Conservation (phyloP, 306 rosid species). For the Cicer pinnatifidum region DNA sequence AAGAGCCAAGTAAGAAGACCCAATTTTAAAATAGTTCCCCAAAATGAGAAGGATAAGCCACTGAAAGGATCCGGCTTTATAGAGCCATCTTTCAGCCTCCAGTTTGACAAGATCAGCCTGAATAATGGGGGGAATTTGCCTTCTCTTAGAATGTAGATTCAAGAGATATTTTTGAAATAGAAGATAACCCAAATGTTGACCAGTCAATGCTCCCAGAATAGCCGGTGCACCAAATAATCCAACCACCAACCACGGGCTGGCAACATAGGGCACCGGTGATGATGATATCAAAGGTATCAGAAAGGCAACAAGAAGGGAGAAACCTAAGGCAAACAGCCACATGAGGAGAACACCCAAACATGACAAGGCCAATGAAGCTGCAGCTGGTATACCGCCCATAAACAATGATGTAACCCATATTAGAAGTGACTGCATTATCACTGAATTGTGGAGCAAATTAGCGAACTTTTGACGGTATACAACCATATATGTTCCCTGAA, state of each 20-base stretch:
- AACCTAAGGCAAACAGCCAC: constrained; percentile 74
- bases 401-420: constrained; percentile 81
- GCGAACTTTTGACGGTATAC: constrained; percentile 80
- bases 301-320: constrained; percentile 66
- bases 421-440: constrained; percentile 83
- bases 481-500: constrained; percentile 87
- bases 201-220: constrained; percentile 83
- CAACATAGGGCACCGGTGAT: constrained; percentile 80
- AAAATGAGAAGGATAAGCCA: constrained; percentile 85
- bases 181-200: constrained; percentile 87
- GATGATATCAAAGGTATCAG: constrained; percentile 67
- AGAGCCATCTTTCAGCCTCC: constrained; percentile 99
- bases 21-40: constrained; percentile 80
- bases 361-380: constrained; percentile 73
- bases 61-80: constrained; percentile 89
- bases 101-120: constrained; percentile 64
- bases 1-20: constrained; percentile 90
- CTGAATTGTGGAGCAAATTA: constrained; percentile 75
- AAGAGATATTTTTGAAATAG: constrained; percentile 65
- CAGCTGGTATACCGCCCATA: constrained; percentile 92
- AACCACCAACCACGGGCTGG: constrained; percentile 85
- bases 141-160: constrained; percentile 60
- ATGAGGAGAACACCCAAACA: constrained; percentile 68
- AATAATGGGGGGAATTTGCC: constrained; percentile 54
- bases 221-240: constrained; percentile 93